Evolutionary conservation across 371 early-diverging fungal species (phyloP), one percentile per base, ranked within the genome.

Genomic region (Fennellomyces sp.): DNA sequence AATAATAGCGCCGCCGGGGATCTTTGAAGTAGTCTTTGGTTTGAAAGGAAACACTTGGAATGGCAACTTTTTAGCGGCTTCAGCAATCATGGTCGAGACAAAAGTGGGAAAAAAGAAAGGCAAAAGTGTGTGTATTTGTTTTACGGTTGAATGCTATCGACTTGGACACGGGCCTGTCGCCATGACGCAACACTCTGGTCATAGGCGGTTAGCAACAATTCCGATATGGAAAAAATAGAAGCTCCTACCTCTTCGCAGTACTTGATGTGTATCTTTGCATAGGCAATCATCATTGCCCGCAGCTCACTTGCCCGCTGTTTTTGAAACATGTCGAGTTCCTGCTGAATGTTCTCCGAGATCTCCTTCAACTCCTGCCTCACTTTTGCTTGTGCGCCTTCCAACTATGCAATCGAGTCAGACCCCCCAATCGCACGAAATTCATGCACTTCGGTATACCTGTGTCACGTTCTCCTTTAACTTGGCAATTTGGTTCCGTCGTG

Each of bases 251-350:
- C 84, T 63, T 86, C 84, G 47, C 91, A 90, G 83, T 87, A 94
- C 52, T 85, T 81, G 26, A 88, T 65, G 54, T 93, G 93, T 31
- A 88, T 84, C 49, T 86, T 84, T 7, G 95, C 93, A 71, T 86
- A 90, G 2, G 83, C 83, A 30, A 91, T 64, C 52, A 97, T 65
- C 63, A 91, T 82, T 28, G 83, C 73, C 58, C 85, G 83, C 19
- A 97, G 53, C 48, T 96, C 96, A 27, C 68, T 66, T 53, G 91
- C 73, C 70, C 95, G 93, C 64, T 91, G 91, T 51, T 82, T 71
- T 68, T 97, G 92, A 74, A 93, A 93, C 48, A 91, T 80, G 45
- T 93, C 93, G 62, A 97, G 61, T 56, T 97, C 94, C 6, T 79
- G 69, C 65, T 93, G 91, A 26, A 94, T 87, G 25, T 83, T 85